Percentiles rank a stretch among this genome's conserved stretches.
phyloP scores from a whole-genome alignment of 2,329 filamentous ascomycete species.

The Colletotrichum orbiculare region DNA sequence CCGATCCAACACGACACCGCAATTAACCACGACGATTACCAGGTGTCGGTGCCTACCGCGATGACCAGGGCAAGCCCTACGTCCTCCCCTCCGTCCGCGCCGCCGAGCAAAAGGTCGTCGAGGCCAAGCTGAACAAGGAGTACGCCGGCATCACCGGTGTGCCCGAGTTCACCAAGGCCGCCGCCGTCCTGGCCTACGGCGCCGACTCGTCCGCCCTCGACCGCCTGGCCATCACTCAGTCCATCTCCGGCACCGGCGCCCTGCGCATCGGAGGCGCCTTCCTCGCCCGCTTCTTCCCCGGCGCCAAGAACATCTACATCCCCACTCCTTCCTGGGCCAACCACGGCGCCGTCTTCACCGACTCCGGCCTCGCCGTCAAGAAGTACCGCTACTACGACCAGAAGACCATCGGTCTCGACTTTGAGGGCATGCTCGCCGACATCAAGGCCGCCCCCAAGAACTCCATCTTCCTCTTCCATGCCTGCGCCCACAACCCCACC shows the following conservation, averaged over 20 bases:
- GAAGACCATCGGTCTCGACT: slow-evolving; percentile 97
- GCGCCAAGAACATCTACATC: slow-evolving; percentile 95
- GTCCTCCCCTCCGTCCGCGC: slow-evolving; percentile 92
- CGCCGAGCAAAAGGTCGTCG: slow-evolving; percentile 88
- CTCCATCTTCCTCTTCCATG: slow-evolving; percentile 93
- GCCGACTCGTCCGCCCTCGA: slow-evolving; percentile 79
- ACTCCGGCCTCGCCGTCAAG: slow-evolving; percentile 89
- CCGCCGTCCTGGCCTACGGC: slow-evolving; percentile 91
- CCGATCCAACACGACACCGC: background rate
- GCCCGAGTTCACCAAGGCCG: slow-evolving; percentile 91
- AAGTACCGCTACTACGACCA: slow-evolving; percentile 99
- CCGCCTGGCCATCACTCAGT: slow-evolving; percentile 92
- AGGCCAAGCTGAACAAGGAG: slow-evolving; percentile 89
- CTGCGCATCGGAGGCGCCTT: slow-evolving; percentile 95
- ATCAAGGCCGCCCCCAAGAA: slow-evolving; percentile 88
- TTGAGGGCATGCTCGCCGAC: slow-evolving; percentile 90
- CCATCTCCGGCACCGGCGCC: slow-evolving; percentile 97
- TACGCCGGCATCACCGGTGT: slow-evolving; percentile 98
- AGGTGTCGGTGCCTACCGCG: slow-evolving; percentile 98
- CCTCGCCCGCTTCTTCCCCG: slow-evolving; percentile 89
- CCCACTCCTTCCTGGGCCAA: slow-evolving; percentile 98
- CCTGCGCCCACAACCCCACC: slow-evolving; percentile 97
- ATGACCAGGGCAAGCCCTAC: slow-evolving; percentile 97
- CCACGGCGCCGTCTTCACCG: slow-evolving; percentile 95
- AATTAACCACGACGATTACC: slow-evolving; percentile 12